Evolutionary conservation across 352 stramenopile species (phyloP).

Genomic region (Globisporangium canariense): DNA sequence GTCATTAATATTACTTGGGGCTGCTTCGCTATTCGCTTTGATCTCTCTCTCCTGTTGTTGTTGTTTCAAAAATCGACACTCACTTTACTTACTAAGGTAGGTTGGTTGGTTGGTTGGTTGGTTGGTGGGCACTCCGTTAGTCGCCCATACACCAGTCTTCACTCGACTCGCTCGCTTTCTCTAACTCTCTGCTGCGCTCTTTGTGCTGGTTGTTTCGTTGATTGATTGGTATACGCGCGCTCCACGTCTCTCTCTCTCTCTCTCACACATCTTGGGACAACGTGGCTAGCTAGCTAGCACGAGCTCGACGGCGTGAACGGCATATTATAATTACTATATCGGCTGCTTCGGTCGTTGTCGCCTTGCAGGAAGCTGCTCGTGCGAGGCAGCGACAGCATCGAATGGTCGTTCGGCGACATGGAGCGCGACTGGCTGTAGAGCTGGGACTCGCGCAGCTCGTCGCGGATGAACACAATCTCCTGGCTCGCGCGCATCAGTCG

Average conservation of each 20-base stretch:
- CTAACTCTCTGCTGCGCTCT: neutral
- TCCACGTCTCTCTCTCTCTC: neutral
- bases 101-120: neutral
- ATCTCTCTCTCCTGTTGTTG: neutral
- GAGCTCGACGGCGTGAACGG: conserved; percentile 14
- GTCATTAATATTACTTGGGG: conserved; percentile 11
- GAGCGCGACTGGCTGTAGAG: conserved; percentile 1
- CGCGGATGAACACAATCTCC: conserved; percentile 31
- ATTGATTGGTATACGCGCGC: conserved; percentile 1
- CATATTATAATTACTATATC: conserved; percentile 9
- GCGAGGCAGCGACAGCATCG: neutral
- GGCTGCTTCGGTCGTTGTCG: neutral
- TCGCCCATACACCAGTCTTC: neutral
- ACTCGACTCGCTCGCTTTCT: neutral
- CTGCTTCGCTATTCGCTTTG: neutral
- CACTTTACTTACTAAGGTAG: conserved; percentile 6
- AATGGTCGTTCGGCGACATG: conserved; percentile 11
- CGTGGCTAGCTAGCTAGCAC: neutral
- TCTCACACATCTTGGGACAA: too few relatives aligned
- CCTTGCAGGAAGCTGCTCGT: neutral
- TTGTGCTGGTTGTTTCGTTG: neutral
- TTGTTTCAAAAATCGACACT: conserved; percentile 9
- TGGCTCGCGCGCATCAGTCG: conserved; percentile 62
- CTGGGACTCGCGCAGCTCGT: conserved; percentile 26
- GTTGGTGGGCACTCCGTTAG: neutral